Base-by-base conservation (phyloP, 805 yeast genomes). In the Martiniozyma abietophila region DNA sequence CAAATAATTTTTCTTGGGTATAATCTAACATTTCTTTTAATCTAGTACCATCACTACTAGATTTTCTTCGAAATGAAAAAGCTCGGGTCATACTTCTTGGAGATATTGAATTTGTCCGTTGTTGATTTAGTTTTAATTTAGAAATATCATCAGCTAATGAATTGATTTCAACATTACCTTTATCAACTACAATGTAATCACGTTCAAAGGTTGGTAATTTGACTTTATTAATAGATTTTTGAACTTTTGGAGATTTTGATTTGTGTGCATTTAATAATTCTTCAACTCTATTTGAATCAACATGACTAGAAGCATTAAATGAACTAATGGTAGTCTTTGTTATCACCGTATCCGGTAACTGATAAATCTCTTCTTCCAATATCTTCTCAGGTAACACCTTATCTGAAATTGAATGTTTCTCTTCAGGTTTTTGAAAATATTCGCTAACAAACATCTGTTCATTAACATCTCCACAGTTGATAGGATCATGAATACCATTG, bases 111-210 rank as follows among this genome's bases (percentile, higher is more conserved):
- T 32, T 27, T 25, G 26, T 29, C 29, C 36, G 31, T 11, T 27
- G 18, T 8, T 31, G 46, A 8, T 27, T 16, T 5, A n/a, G 25
- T 18, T 59, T 54, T 0, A 53, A 53, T 22, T 76, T 77, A 3
- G 77, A 77, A 33, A 89, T 61, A 53, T 88, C 96, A 56, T 89
- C 97, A 3, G 98, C 98, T 38, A 92, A 65, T 2, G 95, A 89
- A 61, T 89, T 89, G 7, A 89, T 94, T 53, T 92, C 97, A 4
- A 89, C 96, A 0, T 92, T 84, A 32, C 94, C 71, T 54, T 89
- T 92, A 54, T 89, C 97, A 19, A 89, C 88, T 25, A 89, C 94
- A 22, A 89, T 97, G 48, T 89, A 89, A 49, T 86, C 96, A 44
- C 74, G 77, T 47, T 85, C 95, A 37, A 76, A 25, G 6, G 33